Percentiles rank a stretch among this genome's conserved stretches.
These are phyloP conservation scores for Setomelanomma holmii DNA, from an alignment of 2,329 filamentous ascomycete species.

Conservation along the genomic window DNA sequence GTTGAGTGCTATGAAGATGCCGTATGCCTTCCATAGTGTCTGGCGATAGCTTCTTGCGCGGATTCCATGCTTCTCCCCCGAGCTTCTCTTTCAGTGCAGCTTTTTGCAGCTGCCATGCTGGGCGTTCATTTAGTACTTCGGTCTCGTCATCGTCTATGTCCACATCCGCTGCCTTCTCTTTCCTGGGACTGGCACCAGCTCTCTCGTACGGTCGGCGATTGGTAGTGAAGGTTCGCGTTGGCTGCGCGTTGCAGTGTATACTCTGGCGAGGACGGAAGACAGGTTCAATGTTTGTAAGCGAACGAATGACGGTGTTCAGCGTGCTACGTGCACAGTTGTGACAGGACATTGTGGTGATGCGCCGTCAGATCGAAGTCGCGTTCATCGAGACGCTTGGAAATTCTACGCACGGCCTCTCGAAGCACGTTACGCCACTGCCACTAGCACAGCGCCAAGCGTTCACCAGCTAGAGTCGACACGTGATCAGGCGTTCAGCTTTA, in stretches of 20 bases:
- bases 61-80: conserved; percentile 75
- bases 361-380: conserved; percentile 3
- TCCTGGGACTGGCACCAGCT: too few species aligned
- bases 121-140: conserved; percentile 29
- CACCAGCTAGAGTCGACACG: neutral
- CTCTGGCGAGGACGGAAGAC: conserved; percentile 7
- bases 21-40: conserved; percentile 92
- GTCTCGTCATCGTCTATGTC: conserved; percentile 9
- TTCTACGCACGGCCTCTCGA: conserved; percentile 22
- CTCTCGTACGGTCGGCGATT: conserved; percentile 8
- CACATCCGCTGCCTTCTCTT: conserved; percentile 4
- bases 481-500: neutral
- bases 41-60: conserved; percentile 85
- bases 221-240: conserved; percentile 23
- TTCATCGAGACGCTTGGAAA: conserved; percentile 8
- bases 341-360: conserved; percentile 34
- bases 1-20: conserved; percentile 78
- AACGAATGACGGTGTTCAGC: conserved; percentile 30
- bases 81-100: conserved; percentile 78
- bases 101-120: conserved; percentile 80
- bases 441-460: neutral
- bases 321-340: conserved; percentile 30
- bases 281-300: conserved; percentile 13
- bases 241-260: conserved; percentile 5
- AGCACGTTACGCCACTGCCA: neutral